phyloP scores from a whole-genome alignment of 306 rosid species.

The Spatholobus suberectus region DNA sequence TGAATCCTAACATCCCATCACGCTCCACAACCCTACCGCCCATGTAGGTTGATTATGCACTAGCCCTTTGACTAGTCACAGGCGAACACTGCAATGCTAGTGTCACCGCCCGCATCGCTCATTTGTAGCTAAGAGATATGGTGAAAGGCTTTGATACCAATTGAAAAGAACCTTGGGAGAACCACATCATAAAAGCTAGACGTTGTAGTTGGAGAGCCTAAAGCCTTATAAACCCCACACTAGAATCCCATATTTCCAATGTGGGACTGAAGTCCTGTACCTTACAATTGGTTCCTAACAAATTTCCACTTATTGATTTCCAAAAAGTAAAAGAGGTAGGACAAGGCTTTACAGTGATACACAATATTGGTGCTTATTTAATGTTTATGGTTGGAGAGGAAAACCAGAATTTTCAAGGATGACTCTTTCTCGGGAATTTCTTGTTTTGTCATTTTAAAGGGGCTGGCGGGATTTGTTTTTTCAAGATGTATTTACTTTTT shows the following conservation, averaged over 20 bases:
- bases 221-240: too few species aligned
- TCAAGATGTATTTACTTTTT: background rate
- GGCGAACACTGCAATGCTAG: background rate
- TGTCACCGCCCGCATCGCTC: background rate
- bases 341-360: background rate
- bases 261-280: background rate
- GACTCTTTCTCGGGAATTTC: background rate
- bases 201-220: too few species aligned
- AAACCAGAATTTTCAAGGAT: conserved; percentile 13
- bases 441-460: background rate
- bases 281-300: background rate
- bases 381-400: background rate
- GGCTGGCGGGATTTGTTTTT: background rate
- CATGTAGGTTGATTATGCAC: too few species aligned
- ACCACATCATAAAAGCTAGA: too few species aligned
- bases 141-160: too few species aligned
- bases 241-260: too few species aligned
- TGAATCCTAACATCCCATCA: too few species aligned
- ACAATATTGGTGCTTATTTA: background rate
- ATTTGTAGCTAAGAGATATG: background rate
- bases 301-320: background rate
- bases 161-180: background rate
- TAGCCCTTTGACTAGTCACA: background rate
- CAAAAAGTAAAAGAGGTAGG: background rate
- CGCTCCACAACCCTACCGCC: too few species aligned